Base-by-base conservation (phyloP, 164 flowering plant genomes). In the Aristolochia fimbriata region DNA sequence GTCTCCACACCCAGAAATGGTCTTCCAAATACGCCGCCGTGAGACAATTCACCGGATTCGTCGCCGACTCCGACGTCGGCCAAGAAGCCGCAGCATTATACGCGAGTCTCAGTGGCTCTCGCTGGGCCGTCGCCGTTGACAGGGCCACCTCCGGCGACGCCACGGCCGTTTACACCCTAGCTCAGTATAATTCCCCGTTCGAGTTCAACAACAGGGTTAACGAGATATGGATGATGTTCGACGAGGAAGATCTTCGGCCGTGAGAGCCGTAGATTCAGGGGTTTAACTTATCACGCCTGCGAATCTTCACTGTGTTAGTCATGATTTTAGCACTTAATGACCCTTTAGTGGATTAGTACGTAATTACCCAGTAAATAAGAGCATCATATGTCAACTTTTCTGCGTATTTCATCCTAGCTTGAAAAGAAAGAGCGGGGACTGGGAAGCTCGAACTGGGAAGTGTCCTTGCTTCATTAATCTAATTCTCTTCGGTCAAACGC, bases 121-220 rank as follows among this genome's bases (percentile, higher is more conserved):
- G 10, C 0, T 92, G 96, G 96, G 48, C 76, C 0, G 69, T 62
- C 23, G 81, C 80, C 9, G 72, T 87, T 21, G 74, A 77, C 22
- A 84, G 76, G 54, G 74, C 74, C 62, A 70, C 60, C 43, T 67
- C 41, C 3, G 79, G 63, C 13, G 74, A 66, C 30, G 57, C 67
- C 0, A 55, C 76, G 17, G 66, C 85, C 0, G 54, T 24, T 15
- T 89, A 89, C 47, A 83, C 69, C 0, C 93, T 92, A 11, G 96
- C 96, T 0, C 93, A 84, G 80, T 92, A 87, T 63, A 92, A 92
- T 62, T 87, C 96, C 2, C 98, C 96, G 0, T 89, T 92, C 63
- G 93, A 87, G 66, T 87, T 73, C 54, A 64, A 74, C 10, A 58
- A 75, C 49, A 75, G 96, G 69, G 96, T 92, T 62, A 89, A 92